These are phyloP conservation scores for Irpex sp. DNA, from an alignment of 1,284 basidiomycete species.

Conservation along the genomic window DNA sequence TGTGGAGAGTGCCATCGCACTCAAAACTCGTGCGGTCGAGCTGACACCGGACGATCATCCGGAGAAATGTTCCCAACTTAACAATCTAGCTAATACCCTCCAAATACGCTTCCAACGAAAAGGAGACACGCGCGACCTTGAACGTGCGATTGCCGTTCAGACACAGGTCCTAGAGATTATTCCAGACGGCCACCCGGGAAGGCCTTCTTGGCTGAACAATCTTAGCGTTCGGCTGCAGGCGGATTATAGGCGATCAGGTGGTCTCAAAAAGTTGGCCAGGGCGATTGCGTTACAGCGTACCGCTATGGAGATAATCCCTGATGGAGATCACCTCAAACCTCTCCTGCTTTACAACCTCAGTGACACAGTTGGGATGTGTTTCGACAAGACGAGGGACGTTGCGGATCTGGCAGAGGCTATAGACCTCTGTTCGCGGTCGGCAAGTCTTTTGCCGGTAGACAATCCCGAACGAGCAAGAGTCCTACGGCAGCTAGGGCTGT, in stretches of 20 bases:
- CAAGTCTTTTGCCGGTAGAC: neutral
- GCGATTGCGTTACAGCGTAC: neutral
- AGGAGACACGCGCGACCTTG: neutral
- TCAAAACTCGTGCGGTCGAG: neutral
- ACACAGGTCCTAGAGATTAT: neutral
- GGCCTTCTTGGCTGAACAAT: neutral
- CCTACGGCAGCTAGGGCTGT: neutral
- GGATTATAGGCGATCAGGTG: neutral
- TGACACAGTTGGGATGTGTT: neutral
- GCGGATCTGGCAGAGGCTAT: neutral
- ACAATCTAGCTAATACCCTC: neutral
- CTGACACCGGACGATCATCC: neutral
- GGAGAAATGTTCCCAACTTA: neutral
- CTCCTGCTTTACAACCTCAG: neutral
- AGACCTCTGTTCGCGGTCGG: neutral
- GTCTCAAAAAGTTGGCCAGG: neutral
- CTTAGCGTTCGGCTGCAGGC: neutral
- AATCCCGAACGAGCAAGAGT: neutral
- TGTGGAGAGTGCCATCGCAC: neutral
- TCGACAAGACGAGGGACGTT: neutral
- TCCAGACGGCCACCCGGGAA: neutral
- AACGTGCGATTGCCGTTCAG: neutral
- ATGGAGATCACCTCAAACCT: neutral
- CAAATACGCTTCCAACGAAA: neutral
- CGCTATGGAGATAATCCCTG: neutral